A percentile compares a stretch with the other conserved stretches of the same genome.
These are phyloP conservation scores for Chrysanthemum makinoi DNA, from an alignment of 129 eudicot species.

Conservation along the genomic window DNA sequence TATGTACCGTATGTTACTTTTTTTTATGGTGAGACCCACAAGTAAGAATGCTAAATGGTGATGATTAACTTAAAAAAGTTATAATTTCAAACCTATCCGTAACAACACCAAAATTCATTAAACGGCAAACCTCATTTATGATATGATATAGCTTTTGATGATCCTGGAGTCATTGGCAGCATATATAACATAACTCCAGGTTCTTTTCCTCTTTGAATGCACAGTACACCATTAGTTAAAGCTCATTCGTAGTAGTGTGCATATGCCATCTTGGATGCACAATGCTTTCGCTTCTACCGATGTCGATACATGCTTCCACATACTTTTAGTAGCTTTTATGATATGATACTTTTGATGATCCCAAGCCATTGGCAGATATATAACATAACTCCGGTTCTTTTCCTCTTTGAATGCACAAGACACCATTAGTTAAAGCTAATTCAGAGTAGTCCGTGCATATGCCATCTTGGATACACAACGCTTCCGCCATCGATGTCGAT, in stretches of 20 bases:
- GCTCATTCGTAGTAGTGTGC: slow-evolving; percentile 94
- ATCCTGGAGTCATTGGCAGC: slow-evolving; percentile 81
- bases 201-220: slow-evolving; percentile 83
- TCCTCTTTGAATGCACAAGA: slow-evolving; percentile 81
- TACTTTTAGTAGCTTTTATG: too few species aligned
- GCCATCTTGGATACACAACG: slow-evolving; percentile 28
- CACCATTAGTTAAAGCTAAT: slow-evolving; percentile 79
- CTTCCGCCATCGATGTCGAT: too few species aligned
- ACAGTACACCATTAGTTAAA: slow-evolving; percentile 67
- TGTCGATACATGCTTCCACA: too few species aligned
- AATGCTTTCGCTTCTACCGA: too few species aligned
- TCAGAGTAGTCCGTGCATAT: slow-evolving; percentile 90
- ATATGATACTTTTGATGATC: too few species aligned
- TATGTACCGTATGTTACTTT: background rate
- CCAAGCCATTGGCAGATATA: slow-evolving; percentile 72
- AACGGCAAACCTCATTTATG: slow-evolving; percentile 79
- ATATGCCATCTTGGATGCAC: slow-evolving; percentile 42
- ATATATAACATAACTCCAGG: slow-evolving; percentile 91
- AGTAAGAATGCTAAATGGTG: background rate
- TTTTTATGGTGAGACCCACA: background rate
- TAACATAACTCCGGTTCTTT: slow-evolving; percentile 76
- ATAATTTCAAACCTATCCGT: slow-evolving; percentile 67
- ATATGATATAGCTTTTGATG: slow-evolving; percentile 60
- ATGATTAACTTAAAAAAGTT: background rate
- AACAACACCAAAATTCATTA: slow-evolving; percentile 88